A percentile compares a stretch with the other conserved stretches of the same genome.
Evolutionary conservation across 768 basidiomycete genomes (phyloP).

Genomic region (Lentinula guzmanii): DNA sequence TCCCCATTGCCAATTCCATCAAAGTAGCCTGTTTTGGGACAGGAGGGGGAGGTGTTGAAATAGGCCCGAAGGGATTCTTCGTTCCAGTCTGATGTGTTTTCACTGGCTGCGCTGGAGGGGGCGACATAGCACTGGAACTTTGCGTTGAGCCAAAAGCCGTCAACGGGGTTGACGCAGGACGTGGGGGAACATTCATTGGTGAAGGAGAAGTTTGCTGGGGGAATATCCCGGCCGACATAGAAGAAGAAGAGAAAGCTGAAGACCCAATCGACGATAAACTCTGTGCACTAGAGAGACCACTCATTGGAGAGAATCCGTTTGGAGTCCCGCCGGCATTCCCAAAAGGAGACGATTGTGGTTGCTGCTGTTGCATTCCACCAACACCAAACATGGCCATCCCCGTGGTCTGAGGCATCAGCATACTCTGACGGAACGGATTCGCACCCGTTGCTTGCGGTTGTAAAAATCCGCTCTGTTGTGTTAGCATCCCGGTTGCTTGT

Average conservation of each 20-base stretch:
- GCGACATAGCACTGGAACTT: conserved; percentile 24
- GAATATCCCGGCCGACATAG: conserved; percentile 18
- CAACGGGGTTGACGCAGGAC: conserved; percentile 72
- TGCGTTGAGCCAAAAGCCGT: conserved; percentile 25
- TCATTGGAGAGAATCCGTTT: conserved; percentile 11
- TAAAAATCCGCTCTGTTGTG: conserved; percentile 31
- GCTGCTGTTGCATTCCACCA: conserved; percentile 15
- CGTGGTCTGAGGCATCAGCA: conserved; percentile 60
- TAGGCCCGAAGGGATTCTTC: conserved; percentile 89
- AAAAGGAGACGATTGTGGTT: neutral
- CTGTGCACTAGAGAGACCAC: neutral
- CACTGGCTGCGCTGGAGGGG: conserved; percentile 54
- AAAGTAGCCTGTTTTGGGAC: conserved; percentile 77
- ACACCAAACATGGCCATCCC: conserved; percentile 43
- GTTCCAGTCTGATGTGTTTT: conserved; percentile 90
- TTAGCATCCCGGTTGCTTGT: conserved; percentile 41
- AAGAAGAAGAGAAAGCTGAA: conserved; percentile 13
- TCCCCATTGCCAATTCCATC: conserved; percentile 66
- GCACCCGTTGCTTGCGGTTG: conserved; percentile 58
- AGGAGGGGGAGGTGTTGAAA: conserved; percentile 52
- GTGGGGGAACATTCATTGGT: conserved; percentile 35
- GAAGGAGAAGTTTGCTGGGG: conserved; percentile 14
- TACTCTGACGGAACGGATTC: conserved; percentile 84
- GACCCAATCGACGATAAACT: neutral
- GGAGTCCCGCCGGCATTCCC: neutral